These are phyloP conservation scores for Viridothelium virens DNA, from an alignment of 495 filamentous ascomycete species.

Conservation along the genomic window DNA sequence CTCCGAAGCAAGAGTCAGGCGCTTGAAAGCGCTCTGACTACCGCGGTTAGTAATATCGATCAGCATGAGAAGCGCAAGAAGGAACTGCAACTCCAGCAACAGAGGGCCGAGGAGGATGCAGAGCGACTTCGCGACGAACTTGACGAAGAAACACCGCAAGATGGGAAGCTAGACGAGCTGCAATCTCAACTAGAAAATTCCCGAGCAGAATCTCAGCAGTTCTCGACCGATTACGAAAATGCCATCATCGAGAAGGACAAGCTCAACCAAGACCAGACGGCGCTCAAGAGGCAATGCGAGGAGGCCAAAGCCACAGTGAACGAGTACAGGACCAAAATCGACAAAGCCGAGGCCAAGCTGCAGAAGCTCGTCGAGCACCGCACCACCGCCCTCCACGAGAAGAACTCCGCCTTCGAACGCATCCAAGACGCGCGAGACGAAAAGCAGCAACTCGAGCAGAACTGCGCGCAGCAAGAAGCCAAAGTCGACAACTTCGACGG, in stretches of 20 bases:
- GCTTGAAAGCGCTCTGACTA: slow-evolving; percentile 29
- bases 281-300: slow-evolving; percentile 38
- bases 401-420: slow-evolving; percentile 54
- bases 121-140: slow-evolving; percentile 53
- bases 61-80: slow-evolving; percentile 40
- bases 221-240: slow-evolving; percentile 47
- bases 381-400: slow-evolving; percentile 49
- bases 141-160: slow-evolving; percentile 51
- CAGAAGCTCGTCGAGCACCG: slow-evolving; percentile 44
- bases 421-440: slow-evolving; percentile 46
- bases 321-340: slow-evolving; percentile 39
- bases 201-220: slow-evolving; percentile 42
- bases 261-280: slow-evolving; percentile 39
- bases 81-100: slow-evolving; percentile 47
- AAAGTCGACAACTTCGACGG: slow-evolving; percentile 47
- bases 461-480: slow-evolving; percentile 41
- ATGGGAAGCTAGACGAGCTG: slow-evolving; percentile 55
- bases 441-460: slow-evolving; percentile 40
- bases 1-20: slow-evolving; percentile 37
- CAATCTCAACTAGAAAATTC: slow-evolving; percentile 45
- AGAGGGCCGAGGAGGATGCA: slow-evolving; percentile 50
- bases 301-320: slow-evolving; percentile 36
- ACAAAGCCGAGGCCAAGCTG: slow-evolving; percentile 53
- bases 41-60: slow-evolving; percentile 39
- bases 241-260: slow-evolving; percentile 44